Conservation (phyloP, 23 red algal species). For the Pyropia haitanensis region DNA sequence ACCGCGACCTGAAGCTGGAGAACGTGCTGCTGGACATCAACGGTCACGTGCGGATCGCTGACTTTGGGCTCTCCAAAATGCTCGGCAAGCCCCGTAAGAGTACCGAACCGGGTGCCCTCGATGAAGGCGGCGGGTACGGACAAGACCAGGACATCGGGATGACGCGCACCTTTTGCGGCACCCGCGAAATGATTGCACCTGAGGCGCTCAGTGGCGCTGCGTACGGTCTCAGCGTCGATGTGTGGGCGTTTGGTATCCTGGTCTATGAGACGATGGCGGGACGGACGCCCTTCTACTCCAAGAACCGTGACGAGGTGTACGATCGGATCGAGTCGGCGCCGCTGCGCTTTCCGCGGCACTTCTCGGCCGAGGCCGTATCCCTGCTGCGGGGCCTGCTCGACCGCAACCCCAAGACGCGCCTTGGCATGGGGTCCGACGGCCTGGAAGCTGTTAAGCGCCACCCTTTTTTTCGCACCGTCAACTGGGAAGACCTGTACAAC, state of each 20-base stretch:
- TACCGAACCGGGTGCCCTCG: background rate
- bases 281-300: constrained; percentile 59
- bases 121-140: constrained; percentile 1
- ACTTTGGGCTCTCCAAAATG: constrained; percentile 70
- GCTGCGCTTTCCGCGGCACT: constrained; percentile 44
- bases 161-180: constrained; percentile 83
- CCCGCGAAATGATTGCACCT: constrained; percentile 63
- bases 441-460: constrained; percentile 59
- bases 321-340: constrained; percentile 66
- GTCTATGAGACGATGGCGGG: constrained; percentile 71
- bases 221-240: constrained; percentile 76
- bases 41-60: constrained; percentile 62
- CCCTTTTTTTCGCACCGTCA: constrained; percentile 44
- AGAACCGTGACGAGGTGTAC: constrained; percentile 63
- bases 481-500: constrained; percentile 37
- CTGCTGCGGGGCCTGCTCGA: constrained; percentile 47
- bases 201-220: constrained; percentile 62
- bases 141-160: background rate
- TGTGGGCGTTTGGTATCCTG: constrained; percentile 77
- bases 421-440: constrained; percentile 49
- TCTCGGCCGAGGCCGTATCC: constrained; percentile 28
- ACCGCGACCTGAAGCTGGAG: constrained; percentile 79
- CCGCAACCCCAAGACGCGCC: constrained; percentile 33
- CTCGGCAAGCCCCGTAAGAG: constrained; percentile 13
- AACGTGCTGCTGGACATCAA: constrained; percentile 65